Base-by-base conservation (phyloP, 1,139 yeast species). In the Pichia cactophila region DNA sequence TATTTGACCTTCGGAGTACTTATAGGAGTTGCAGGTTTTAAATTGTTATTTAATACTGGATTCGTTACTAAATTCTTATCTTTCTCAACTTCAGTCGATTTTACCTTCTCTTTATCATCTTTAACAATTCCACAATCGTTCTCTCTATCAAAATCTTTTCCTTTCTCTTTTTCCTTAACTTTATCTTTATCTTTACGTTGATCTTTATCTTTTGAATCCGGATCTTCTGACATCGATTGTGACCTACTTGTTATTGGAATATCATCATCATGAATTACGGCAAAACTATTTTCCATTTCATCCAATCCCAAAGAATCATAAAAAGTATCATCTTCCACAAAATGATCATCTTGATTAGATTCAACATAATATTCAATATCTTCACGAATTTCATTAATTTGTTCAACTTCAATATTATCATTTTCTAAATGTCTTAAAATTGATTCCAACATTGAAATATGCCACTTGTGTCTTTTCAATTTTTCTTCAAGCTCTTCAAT, bases 331-430 rank as follows among this genome's bases (percentile, higher is more conserved):
- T 92, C 96, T 62, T 92, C 97, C 26, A 92, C 86, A 66, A 89
- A 94, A 61, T 90, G 96, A n/a, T 83, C 95, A 51, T 89, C 97
- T 67, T 86, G 95, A 63, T 92, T 94, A 55, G 92, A 86, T 55
- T 92, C 97, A 43, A 94, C 96, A 65, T 89, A 92, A 68, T 90
- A 92, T 58, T 80, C 88, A 63, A 94, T 86, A 65, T 92, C 97
- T 52, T 94, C 99, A 61, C 83, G 84, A 51, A 88, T 79, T 33
- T 78, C 84, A 60, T 85, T 86, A 17, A 94, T 80, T 52, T 80
- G 79, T 28, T 88, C 96, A 1, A 94, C 86, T 44, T 86, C 90
- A 57, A 92, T 69, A 49, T 80, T 83, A 55, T 89, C 95, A 65
- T 86, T 89, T 56, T 88, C 96, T 52, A 94, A 69, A 62, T 83